Conservation (phyloP, 345 rosid genomes). For the Cardamine occulta region DNA sequence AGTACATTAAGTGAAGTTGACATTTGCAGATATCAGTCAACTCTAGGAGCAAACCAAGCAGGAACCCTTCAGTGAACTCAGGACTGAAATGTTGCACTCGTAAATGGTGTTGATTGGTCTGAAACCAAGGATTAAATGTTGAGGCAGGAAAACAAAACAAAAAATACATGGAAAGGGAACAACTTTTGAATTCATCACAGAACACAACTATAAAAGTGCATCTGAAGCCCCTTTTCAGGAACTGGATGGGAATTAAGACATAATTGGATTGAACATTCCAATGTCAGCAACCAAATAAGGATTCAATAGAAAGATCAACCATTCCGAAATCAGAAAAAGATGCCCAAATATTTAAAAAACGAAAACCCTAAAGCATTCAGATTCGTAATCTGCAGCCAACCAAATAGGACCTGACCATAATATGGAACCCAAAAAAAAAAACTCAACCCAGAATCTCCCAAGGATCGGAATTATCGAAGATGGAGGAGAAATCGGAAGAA, state of each 20-base stretch:
- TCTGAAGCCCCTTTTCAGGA: background rate
- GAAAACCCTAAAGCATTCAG: constrained; percentile 31
- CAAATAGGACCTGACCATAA: too few relatives aligned
- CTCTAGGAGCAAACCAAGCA: constrained; percentile 33
- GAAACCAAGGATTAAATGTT: constrained; percentile 14
- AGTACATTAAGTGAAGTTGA: constrained; percentile 81
- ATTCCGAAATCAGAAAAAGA: background rate
- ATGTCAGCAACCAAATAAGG: constrained; percentile 12
- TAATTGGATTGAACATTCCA: constrained; percentile 15
- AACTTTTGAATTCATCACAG: background rate
- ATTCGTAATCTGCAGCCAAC: too few relatives aligned
- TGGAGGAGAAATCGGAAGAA: constrained; percentile 1
- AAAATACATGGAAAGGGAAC: background rate
- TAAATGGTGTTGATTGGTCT: constrained; percentile 30
- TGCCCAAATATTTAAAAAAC: background rate
- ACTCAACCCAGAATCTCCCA: constrained; percentile 5
- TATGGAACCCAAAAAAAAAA: background rate
- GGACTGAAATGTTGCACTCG: constrained; percentile 5
- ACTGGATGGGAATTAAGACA: background rate
- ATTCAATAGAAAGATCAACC: background rate
- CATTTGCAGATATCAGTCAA: constrained; percentile 66
- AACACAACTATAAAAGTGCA: background rate
- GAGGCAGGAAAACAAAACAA: background rate
- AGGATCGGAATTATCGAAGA: constrained; percentile 10
- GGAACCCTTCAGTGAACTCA: constrained; percentile 11